Conservation (phyloP, 1,139 yeast genomes). For the Zygoascus sp. region DNA sequence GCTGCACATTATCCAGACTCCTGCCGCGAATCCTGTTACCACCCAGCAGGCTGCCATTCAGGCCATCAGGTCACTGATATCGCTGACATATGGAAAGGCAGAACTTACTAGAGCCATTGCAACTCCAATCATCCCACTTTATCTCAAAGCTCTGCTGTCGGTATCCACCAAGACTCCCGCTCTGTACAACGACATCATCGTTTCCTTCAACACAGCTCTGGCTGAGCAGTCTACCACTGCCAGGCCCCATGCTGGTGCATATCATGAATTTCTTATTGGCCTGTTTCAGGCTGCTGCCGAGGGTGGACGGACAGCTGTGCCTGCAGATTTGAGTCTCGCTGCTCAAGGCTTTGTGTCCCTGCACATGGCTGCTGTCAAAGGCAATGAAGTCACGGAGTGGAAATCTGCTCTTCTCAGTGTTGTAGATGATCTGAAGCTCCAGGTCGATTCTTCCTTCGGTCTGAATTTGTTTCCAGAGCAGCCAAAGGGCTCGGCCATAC, state of each 20-base stretch:
- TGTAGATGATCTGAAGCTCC: conserved; percentile 24
- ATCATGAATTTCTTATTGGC: conserved; percentile 44
- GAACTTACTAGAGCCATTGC: conserved; percentile 77
- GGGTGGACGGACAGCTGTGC: conserved; percentile 27
- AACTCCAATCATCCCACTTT: conserved; percentile 69
- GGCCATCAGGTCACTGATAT: conserved; percentile 47
- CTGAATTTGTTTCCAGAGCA: conserved; percentile 2
- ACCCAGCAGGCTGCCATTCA: conserved; percentile 48
- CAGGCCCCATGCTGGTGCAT: conserved; percentile 68
- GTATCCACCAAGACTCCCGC: conserved; percentile 34
- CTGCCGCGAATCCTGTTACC: conserved; percentile 40
- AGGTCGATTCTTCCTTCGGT: conserved; percentile 13
- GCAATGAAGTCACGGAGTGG: conserved; percentile 38
- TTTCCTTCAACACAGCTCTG: conserved; percentile 49
- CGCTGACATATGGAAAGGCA: conserved; percentile 70
- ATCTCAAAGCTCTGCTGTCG: conserved; percentile 51
- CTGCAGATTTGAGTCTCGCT: conserved; percentile 40
- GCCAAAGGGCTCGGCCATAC: neutral
- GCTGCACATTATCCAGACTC: conserved; percentile 52
- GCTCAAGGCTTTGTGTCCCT: conserved; percentile 51
- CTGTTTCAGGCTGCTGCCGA: conserved; percentile 14
- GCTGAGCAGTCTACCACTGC: conserved; percentile 70
- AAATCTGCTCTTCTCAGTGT: conserved; percentile 22
- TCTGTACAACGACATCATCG: conserved; percentile 42
- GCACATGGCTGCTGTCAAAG: conserved; percentile 55